phyloP scores from a whole-genome alignment of 768 basidiomycete genomes.

The Sistotremastrum suecicum region DNA sequence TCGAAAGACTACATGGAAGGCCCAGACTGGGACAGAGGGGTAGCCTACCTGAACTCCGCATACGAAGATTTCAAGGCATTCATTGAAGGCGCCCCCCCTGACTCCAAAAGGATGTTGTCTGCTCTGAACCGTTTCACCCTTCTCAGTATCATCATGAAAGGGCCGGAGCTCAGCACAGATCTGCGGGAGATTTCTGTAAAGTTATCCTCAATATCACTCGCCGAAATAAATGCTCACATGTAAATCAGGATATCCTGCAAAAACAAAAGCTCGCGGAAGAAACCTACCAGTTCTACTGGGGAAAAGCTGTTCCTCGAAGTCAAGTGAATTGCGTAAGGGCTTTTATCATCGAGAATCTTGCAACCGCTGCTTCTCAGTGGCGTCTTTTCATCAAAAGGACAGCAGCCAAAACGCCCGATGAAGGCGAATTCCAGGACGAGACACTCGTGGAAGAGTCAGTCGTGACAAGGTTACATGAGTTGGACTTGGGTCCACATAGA shows the following conservation, averaged over 20 bases:
- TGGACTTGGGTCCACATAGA: not conserved
- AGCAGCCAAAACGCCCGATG: too few relatives aligned
- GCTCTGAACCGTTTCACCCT: constrained; percentile 47
- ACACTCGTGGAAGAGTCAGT: too few relatives aligned
- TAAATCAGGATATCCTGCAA: constrained; percentile 18
- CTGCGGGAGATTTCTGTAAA: constrained; percentile 37
- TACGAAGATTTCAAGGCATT: constrained; percentile 45
- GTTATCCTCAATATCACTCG: not conserved
- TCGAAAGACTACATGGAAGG: constrained; percentile 6
- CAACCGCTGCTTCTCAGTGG: constrained; percentile 4
- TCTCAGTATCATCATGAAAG: constrained; percentile 36
- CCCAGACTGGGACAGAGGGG: constrained; percentile 41
- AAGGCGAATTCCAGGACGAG: too few relatives aligned
- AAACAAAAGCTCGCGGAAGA: constrained; percentile 40
- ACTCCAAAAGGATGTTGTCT: constrained; percentile 44
- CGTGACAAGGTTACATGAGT: too few relatives aligned
- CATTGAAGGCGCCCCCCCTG: constrained; percentile 42
- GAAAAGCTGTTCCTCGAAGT: constrained; percentile 31
- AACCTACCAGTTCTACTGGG: constrained; percentile 31
- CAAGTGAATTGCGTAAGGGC: constrained; percentile 25
- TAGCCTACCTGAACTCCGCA: constrained; percentile 45
- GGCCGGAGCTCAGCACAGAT: constrained; percentile 33
- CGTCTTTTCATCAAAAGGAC: constrained; percentile 16
- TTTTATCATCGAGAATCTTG: not conserved
- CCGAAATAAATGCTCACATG: not conserved